These are phyloP conservation scores for Clonostachys byssicola DNA, from an alignment of 2,329 filamentous ascomycete species.

Conservation along the genomic window DNA sequence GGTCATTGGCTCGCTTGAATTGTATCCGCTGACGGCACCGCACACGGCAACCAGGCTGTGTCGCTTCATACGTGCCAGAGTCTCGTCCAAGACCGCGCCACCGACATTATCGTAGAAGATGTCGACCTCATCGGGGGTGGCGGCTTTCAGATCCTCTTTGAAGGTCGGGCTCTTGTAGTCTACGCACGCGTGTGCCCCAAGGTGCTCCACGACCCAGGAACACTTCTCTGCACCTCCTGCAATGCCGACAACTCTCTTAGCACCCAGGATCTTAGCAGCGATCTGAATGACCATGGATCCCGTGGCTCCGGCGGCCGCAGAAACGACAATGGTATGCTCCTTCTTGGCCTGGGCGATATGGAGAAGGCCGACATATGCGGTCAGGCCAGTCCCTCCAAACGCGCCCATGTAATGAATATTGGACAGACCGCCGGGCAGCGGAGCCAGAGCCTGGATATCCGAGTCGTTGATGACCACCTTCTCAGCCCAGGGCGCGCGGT, in stretches of 20 bases:
- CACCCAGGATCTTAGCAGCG: conserved; percentile 15
- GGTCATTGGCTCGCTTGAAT: conserved; percentile 17
- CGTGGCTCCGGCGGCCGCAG: conserved; percentile 17
- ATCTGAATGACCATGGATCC: conserved; percentile 21
- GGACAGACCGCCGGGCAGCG: conserved; percentile 13
- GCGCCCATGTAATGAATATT: conserved; percentile 19
- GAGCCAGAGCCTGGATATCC: conserved; percentile 12
- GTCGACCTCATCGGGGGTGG: conserved; percentile 17
- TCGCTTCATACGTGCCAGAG: conserved; percentile 19
- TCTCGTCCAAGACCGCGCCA: conserved; percentile 15
- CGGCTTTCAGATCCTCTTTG: conserved; percentile 14
- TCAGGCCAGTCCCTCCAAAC: conserved; percentile 17
- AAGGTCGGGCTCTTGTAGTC: conserved; percentile 22
- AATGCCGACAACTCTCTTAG: conserved; percentile 19
- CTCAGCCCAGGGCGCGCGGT: conserved; percentile 19
- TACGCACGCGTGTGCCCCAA: conserved; percentile 33
- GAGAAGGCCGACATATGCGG: conserved; percentile 16
- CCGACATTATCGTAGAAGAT: conserved; percentile 21
- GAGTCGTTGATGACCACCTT: conserved; percentile 15
- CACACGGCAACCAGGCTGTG: conserved; percentile 16
- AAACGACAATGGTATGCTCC: conserved; percentile 18
- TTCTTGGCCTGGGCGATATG: conserved; percentile 15
- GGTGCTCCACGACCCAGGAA: conserved; percentile 28
- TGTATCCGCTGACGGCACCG: conserved; percentile 16
- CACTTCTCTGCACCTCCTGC: conserved; percentile 19